Percentiles rank a stretch among this genome's conserved stretches.
phyloP scores from a whole-genome alignment of 2,329 filamentous ascomycete species.

The Dothidotthia symphoricarpi region DNA sequence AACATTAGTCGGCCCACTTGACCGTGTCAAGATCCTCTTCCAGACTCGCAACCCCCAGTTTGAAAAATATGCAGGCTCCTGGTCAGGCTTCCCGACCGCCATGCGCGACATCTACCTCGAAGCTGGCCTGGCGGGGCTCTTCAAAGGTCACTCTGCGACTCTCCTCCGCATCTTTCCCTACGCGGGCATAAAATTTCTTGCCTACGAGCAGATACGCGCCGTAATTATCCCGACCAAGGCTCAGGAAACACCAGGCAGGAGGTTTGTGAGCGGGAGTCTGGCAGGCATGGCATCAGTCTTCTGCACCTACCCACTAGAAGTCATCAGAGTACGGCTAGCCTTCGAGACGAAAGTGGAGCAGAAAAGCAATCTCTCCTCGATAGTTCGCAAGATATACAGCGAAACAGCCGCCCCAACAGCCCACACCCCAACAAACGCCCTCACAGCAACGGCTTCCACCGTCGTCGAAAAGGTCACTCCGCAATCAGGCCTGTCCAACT shows the following conservation, averaged over 20 bases:
- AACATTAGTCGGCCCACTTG: slow-evolving; percentile 90
- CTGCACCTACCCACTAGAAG: slow-evolving; percentile 91
- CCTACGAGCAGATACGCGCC: slow-evolving; percentile 92
- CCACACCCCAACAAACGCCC: slow-evolving; percentile 37
- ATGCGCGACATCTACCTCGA: slow-evolving; percentile 77
- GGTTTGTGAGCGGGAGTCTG: slow-evolving; percentile 70
- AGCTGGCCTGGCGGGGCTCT: slow-evolving; percentile 75
- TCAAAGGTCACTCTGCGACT: slow-evolving; percentile 91
- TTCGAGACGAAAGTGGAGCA: slow-evolving; percentile 83
- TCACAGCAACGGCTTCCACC: slow-evolving; percentile 43
- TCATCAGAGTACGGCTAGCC: slow-evolving; percentile 86
- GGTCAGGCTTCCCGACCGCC: slow-evolving; percentile 77
- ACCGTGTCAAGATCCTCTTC: slow-evolving; percentile 98
- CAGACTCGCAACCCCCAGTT: slow-evolving; percentile 94
- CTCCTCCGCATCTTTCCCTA: slow-evolving; percentile 95
- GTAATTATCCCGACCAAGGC: slow-evolving; percentile 67
- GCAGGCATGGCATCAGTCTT: slow-evolving; percentile 90
- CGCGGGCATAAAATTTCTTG: slow-evolving; percentile 95
- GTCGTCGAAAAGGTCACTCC: slow-evolving; percentile 57
- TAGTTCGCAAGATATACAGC: slow-evolving; percentile 82
- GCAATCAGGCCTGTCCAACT: slow-evolving; percentile 74
- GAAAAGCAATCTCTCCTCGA: slow-evolving; percentile 68
- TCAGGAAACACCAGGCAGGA: slow-evolving; percentile 76
- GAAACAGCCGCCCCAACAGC: slow-evolving; percentile 56
- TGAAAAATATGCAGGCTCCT: slow-evolving; percentile 85